Conservation (phyloP, 768 basidiomycete species). For the Calocera cornea region DNA sequence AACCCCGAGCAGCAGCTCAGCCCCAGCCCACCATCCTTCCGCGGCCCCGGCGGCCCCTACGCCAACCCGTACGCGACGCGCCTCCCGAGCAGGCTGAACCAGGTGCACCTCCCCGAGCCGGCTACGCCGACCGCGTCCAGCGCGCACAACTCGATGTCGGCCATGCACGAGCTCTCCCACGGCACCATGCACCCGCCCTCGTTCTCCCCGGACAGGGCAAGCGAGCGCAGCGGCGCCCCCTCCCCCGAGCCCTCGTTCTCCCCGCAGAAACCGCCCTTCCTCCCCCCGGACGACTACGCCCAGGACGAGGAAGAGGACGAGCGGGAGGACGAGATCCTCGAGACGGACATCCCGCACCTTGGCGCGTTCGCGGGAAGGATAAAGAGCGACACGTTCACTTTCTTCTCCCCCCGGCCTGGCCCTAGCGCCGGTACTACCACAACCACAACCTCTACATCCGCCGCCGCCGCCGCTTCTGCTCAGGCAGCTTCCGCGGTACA, state of each 20-base stretch:
- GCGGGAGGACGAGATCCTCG: conserved; percentile 32
- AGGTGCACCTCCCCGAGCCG: neutral
- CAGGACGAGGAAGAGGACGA: conserved; percentile 11
- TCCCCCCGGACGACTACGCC: neutral
- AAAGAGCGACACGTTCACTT: conserved; percentile 42
- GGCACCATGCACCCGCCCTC: no score
- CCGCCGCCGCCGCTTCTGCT: conserved; percentile 32
- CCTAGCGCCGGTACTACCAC: no score
- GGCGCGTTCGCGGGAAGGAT: conserved; percentile 31
- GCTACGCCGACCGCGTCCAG: conserved; percentile 5
- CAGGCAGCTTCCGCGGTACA: no score
- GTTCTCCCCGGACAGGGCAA: neutral
- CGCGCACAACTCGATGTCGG: neutral
- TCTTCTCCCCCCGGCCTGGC: conserved; percentile 65
- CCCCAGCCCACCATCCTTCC: conserved; percentile 10
- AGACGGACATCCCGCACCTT: conserved; percentile 39
- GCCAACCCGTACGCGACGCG: conserved; percentile 5
- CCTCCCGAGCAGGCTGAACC: neutral
- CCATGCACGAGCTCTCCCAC: neutral
- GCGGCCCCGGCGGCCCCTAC: conserved; percentile 19
- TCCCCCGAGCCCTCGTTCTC: conserved; percentile 8
- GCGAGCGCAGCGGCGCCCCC: conserved; percentile 1
- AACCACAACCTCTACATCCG: conserved; percentile 13
- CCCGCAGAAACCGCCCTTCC: conserved; percentile 8
- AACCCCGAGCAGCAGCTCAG: conserved; percentile 15